Conservation (phyloP, 2,329 filamentous ascomycete species). For the Chaetothyriales sp. region DNA sequence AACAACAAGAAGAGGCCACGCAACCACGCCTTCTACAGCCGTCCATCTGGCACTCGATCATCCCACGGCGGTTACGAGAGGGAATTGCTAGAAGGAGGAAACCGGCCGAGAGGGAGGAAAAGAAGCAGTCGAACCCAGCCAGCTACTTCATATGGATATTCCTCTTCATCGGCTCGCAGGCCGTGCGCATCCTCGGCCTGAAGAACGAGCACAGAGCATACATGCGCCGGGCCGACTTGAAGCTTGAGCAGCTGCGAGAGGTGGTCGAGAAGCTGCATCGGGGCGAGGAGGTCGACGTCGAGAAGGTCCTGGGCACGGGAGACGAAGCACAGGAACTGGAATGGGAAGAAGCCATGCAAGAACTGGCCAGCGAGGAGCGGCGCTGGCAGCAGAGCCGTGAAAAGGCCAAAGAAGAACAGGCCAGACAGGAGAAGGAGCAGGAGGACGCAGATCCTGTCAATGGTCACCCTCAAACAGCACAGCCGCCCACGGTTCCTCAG, state of each 20-base stretch:
- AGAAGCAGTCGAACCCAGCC: slow-evolving; percentile 52
- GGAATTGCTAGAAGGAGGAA: slow-evolving; percentile 22
- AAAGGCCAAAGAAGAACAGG: slow-evolving; percentile 4
- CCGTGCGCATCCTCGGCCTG: slow-evolving; percentile 77
- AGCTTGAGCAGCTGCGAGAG: slow-evolving; percentile 61
- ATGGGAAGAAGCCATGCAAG: slow-evolving; percentile 53
- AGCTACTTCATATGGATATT: slow-evolving; percentile 73
- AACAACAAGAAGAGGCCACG: too few relatives aligned
- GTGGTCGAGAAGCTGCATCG: slow-evolving; percentile 32
- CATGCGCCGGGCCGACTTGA: slow-evolving; percentile 60
- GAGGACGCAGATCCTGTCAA: slow-evolving; percentile 15
- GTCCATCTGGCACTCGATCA: slow-evolving; percentile 53
- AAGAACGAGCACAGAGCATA: slow-evolving; percentile 61
- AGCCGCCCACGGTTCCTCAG: background rate
- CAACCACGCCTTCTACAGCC: slow-evolving; percentile 32
- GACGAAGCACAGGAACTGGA: slow-evolving; percentile 59
- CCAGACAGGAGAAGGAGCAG: slow-evolving; percentile 9
- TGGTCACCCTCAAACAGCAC: slow-evolving; percentile 1
- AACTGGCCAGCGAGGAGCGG: slow-evolving; percentile 15
- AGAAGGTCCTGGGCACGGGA: slow-evolving; percentile 64
- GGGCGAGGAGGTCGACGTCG: slow-evolving; percentile 61
- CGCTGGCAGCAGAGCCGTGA: slow-evolving; percentile 12
- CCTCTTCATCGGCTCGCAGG: slow-evolving; percentile 81
- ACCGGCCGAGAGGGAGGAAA: slow-evolving; percentile 24
- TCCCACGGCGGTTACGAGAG: slow-evolving; percentile 43